Conservation (phyloP, 768 basidiomycete species). For the Podaxis rugospora region DNA sequence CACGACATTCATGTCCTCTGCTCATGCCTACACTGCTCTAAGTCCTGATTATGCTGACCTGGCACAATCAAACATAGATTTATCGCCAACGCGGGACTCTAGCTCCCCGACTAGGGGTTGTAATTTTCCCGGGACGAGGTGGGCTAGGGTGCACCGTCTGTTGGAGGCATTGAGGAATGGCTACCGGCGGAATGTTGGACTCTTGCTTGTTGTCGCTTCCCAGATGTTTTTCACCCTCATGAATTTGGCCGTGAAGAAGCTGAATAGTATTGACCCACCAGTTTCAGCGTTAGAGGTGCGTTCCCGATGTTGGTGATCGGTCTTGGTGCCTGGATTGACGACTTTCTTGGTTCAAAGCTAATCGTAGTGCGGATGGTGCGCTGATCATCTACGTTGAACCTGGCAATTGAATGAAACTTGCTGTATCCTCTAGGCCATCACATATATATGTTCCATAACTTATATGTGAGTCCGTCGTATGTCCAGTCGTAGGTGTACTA, state of each 20-base stretch:
- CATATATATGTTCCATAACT: conserved; percentile 13
- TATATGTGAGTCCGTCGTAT: conserved; percentile 12
- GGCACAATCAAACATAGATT: neutral
- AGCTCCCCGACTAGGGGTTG: neutral
- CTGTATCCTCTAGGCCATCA: conserved; percentile 9
- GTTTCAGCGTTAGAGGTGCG: conserved; percentile 19
- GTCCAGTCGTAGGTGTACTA: neutral
- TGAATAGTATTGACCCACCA: conserved; percentile 21
- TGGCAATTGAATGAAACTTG: neutral
- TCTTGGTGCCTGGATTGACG: neutral
- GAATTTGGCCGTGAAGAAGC: conserved; percentile 19
- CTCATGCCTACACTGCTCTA: conserved; percentile 7
- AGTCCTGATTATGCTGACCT: conserved; percentile 7
- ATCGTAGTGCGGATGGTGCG: conserved; percentile 16
- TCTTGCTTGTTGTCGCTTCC: conserved; percentile 17
- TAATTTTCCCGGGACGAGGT: neutral
- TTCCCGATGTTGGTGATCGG: neutral
- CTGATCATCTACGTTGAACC: neutral
- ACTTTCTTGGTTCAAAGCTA: conserved; percentile 4
- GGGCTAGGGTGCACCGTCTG: neutral
- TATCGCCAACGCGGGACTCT: neutral
- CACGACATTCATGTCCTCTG: conserved; percentile 6
- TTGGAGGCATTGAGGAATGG: neutral
- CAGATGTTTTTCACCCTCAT: conserved; percentile 20
- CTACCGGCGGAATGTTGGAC: conserved; percentile 14